Evolutionary conservation across 306 rosid species (phyloP).

Genomic region (Biancaea sappan): DNA sequence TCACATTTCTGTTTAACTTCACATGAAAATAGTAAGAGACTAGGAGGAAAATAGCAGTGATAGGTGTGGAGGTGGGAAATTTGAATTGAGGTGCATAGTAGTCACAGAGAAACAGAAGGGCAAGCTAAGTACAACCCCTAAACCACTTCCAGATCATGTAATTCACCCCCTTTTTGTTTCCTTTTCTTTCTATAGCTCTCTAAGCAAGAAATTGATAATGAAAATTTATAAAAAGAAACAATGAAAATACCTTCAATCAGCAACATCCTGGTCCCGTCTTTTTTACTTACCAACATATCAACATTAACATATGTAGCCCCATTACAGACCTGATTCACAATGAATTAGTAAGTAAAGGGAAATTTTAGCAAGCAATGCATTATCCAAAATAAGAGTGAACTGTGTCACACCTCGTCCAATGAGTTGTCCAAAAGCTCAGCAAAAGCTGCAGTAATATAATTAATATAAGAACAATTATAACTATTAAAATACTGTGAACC

Average conservation of each 20-base stretch:
- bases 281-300: slow-evolving; percentile 74
- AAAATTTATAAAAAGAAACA: background rate
- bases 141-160: background rate
- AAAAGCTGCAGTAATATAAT: slow-evolving; percentile 68
- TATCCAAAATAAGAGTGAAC: background rate
- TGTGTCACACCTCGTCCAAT: slow-evolving; percentile 76
- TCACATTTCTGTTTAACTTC: background rate
- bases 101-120: background rate
- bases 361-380: slow-evolving; percentile 5
- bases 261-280: slow-evolving; percentile 75
- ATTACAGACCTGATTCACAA: slow-evolving; percentile 66
- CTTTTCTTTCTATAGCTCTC: slow-evolving; percentile 12
- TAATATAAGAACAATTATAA: slow-evolving; percentile 31
- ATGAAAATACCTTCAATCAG: slow-evolving; percentile 70
- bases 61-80: background rate
- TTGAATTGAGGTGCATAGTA: background rate
- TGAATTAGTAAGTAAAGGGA: slow-evolving; percentile 28
- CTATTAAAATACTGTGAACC: slow-evolving; percentile 8
- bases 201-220: background rate
- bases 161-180: background rate
- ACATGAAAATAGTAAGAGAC: background rate
- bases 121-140: background rate
- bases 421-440: slow-evolving; percentile 96
- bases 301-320: slow-evolving; percentile 89
- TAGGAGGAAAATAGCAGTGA: background rate